Conservation (phyloP, 2,329 filamentous ascomycete species). For the Claviceps citrina region DNA sequence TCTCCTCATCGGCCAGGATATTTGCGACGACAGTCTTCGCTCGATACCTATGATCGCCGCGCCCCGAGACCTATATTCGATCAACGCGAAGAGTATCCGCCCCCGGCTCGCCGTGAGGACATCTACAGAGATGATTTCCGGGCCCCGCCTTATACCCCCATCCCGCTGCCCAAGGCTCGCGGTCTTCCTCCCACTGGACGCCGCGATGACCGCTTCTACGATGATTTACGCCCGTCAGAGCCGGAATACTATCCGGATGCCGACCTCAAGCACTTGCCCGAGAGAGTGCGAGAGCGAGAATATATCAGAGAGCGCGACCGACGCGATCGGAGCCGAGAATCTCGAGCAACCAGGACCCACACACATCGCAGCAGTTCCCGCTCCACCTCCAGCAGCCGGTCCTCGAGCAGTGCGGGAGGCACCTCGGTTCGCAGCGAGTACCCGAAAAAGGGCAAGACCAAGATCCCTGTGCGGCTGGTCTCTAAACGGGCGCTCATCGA, state of each 20-base stretch:
- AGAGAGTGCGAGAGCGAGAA: slow-evolving; percentile 47
- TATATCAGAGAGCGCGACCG: slow-evolving; percentile 34
- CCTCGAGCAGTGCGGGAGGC: slow-evolving; percentile 31
- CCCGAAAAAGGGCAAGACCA: slow-evolving; percentile 76
- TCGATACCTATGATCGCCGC: slow-evolving; percentile 78
- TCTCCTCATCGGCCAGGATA: slow-evolving; percentile 49
- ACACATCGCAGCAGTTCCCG: slow-evolving; percentile 27
- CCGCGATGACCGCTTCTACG: slow-evolving; percentile 39
- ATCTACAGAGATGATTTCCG: slow-evolving; percentile 32
- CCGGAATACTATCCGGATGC: slow-evolving; percentile 57
- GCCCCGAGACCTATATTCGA: slow-evolving; percentile 38
- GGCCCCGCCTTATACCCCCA: slow-evolving; percentile 39
- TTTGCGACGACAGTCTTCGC: slow-evolving; percentile 68
- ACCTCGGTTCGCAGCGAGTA: slow-evolving; percentile 46
- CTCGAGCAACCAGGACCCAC: slow-evolving; percentile 24
- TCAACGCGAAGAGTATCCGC: slow-evolving; percentile 43
- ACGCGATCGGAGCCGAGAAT: slow-evolving; percentile 25
- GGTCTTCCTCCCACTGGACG: slow-evolving; percentile 43
- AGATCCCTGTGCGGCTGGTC: slow-evolving; percentile 68
- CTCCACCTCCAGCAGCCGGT: slow-evolving; percentile 30
- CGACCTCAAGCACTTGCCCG: slow-evolving; percentile 48
- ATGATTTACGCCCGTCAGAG: slow-evolving; percentile 54
- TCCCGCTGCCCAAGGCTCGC: slow-evolving; percentile 51
- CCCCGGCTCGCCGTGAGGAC: slow-evolving; percentile 36
- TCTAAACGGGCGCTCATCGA: slow-evolving; percentile 69